Evolutionary conservation across 805 yeast genomes (phyloP), one percentile per base, ranked within the genome.

Genomic region (Ogataea minuta): DNA sequence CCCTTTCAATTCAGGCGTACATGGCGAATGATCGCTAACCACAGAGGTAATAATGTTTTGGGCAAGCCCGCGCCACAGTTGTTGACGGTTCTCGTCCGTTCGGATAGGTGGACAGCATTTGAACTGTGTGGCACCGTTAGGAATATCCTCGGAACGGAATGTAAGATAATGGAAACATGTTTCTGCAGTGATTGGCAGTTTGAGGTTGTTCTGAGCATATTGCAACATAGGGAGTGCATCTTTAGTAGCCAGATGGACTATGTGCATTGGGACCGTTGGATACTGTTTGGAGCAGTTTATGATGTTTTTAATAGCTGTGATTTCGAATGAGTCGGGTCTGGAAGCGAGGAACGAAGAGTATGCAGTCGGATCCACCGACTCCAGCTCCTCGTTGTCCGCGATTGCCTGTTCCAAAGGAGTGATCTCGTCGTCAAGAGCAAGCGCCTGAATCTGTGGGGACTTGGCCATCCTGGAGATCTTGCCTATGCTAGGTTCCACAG

Each of bases 21-120:
- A 90, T 2, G 97, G 98, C 4, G 96, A 86, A 63, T 90, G 98
- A 61, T 90, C 98, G 9, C 95, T 84, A 6, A 91, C 97, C 4
- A 90, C 95, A 3, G 96, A 80, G 11, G 85, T 76, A 44, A 90
- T 81, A 23, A 80, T 66, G 25, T 77, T 79, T 15, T 71, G 71
- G 38, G 75, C 60, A 23, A 91, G 67, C 0, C 91, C 97, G 41
- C 72, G 64, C 97, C 97, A 91, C 31, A 90, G 71, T 25, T 74
- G 69, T 29, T 71, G 62, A 49, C 93, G 72, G 61, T 91, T 91
- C 30, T 72, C 71, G 46, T 82, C 80, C 1, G 84, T 68, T 45
- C 98, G 70, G 49, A 90, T 90, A 2, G 98, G 98, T 1, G 98
- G 98, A 60, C 96, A 91, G 58, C 96, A 91, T 63, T 90, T 90